phyloP scores from a whole-genome alignment of 441 rosid species.

The Croton setiger region DNA sequence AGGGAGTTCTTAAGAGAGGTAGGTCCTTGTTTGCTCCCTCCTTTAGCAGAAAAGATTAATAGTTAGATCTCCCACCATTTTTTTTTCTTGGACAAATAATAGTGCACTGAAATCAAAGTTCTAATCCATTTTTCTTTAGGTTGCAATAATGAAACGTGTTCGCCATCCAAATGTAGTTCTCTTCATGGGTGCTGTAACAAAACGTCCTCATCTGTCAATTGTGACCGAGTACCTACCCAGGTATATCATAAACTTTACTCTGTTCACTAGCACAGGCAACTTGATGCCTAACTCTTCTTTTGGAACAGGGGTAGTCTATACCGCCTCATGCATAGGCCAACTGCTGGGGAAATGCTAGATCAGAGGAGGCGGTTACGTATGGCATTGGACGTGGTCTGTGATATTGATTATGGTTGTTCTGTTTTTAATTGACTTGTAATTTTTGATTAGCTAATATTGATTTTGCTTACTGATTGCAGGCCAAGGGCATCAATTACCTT shows the following conservation, averaged over 20 bases:
- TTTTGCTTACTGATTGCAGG: conserved; percentile 47
- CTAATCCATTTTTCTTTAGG: conserved; percentile 37
- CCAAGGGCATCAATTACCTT: conserved; percentile 94
- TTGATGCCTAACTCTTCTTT: conserved; percentile 13
- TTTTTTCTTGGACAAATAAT: not conserved
- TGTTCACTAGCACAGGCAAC: not conserved
- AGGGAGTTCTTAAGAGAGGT: conserved; percentile 95
- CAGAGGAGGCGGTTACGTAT: conserved; percentile 82
- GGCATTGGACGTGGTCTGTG: conserved; percentile 92
- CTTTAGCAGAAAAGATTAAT: not conserved
- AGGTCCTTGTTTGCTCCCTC: not conserved
- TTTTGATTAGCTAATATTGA: conserved; percentile 13
- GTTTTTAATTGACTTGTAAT: conserved; percentile 6
- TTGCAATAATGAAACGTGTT: conserved; percentile 94
- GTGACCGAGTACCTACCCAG: conserved; percentile 95
- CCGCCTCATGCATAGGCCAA: conserved; percentile 85
- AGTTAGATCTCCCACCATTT: not conserved
- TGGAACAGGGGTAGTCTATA: conserved; percentile 83
- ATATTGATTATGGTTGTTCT: conserved; percentile 5
- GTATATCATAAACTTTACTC: conserved; percentile 29
- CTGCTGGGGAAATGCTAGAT: conserved; percentile 82
- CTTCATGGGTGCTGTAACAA: conserved; percentile 98
- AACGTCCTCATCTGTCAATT: conserved; percentile 80
- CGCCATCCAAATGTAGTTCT: conserved; percentile 98
- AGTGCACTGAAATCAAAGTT: not conserved